Base-by-base conservation (phyloP, 768 basidiomycete species). In the Sarcodon aspratus region DNA sequence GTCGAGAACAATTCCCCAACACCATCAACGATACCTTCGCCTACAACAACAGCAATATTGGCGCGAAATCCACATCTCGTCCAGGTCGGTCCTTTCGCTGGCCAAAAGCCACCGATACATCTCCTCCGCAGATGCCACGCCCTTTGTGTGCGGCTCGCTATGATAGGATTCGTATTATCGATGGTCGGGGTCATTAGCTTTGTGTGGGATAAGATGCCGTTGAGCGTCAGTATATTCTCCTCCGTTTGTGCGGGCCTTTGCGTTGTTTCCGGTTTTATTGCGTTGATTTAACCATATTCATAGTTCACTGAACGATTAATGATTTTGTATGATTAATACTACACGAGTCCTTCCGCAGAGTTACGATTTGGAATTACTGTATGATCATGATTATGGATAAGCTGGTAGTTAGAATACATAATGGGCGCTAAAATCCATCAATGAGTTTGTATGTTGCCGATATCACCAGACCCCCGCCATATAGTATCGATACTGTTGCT, bases 151-250 rank as follows among this genome's bases (percentile, higher is more conserved):
- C 51, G 61, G 49, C 57, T 76, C 7, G 64, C 78, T 9, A 61
- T 65, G 7, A 36, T 66, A 33, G 78, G 79, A 17, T 81, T 80
- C 54, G 54, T 66, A 9, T 63, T 80, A 13, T 73, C 72, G 2
- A 61, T 79, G 21, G 54, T 63, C 9, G 79, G 79, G 0, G 69
- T 78, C 45, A 6, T 77, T 5, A 70, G 70, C 53, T 77, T 71
- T 50, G 65, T 72, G 2, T 81, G 78, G 78, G 67, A 38, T 3
- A 38, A 38, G 37, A 38, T 38, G 37, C 13, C 13, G 4, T 13
- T 38, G 18, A 18, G 13, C 12, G 37, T 38, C 18, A 38, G 37
- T 38, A 13, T 18, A 13, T 38, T 38, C 18, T 38, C 37, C 13
- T 38, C 37, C 4, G 37, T 13, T 2, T 18, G 12, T 6, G 18